Percentiles rank a stretch among this genome's conserved stretches.
phyloP scores from a whole-genome alignment of 306 rosid genomes.

The Pueraria montana region DNA sequence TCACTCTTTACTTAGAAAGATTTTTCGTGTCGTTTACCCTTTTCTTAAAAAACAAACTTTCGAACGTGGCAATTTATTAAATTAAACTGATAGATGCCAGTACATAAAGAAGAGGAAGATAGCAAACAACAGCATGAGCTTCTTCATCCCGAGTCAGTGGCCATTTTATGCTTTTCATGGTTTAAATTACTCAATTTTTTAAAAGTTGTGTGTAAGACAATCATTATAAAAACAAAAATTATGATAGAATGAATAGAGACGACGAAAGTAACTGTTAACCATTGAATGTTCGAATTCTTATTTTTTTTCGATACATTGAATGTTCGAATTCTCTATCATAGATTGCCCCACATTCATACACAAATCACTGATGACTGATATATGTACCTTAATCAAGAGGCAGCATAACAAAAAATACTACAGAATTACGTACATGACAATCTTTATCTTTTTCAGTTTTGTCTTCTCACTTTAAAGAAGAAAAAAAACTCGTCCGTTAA shows the following conservation, averaged over 20 bases:
- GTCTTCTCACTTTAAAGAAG: background rate
- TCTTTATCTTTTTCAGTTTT: background rate
- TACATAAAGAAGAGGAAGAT: background rate
- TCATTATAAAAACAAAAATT: background rate
- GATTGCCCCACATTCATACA: background rate
- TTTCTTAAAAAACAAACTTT: background rate
- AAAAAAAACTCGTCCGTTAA: background rate
- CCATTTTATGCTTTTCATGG: conserved; percentile 8
- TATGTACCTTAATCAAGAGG: background rate
- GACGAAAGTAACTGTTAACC: background rate
- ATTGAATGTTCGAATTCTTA: too few species aligned
- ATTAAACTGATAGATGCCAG: background rate
- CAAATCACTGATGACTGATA: background rate
- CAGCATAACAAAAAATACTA: background rate
- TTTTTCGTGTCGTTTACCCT: background rate
- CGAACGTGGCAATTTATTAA: background rate
- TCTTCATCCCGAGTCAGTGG: background rate
- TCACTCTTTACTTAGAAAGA: background rate
- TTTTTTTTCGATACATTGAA: too few species aligned
- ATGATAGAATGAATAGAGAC: background rate
- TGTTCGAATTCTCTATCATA: background rate
- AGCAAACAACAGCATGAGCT: background rate
- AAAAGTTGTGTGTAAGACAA: background rate
- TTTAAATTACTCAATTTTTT: background rate
- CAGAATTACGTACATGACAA: background rate